Conservation (phyloP, 164 flowering plant genomes). For the Magnolia officinalis region DNA sequence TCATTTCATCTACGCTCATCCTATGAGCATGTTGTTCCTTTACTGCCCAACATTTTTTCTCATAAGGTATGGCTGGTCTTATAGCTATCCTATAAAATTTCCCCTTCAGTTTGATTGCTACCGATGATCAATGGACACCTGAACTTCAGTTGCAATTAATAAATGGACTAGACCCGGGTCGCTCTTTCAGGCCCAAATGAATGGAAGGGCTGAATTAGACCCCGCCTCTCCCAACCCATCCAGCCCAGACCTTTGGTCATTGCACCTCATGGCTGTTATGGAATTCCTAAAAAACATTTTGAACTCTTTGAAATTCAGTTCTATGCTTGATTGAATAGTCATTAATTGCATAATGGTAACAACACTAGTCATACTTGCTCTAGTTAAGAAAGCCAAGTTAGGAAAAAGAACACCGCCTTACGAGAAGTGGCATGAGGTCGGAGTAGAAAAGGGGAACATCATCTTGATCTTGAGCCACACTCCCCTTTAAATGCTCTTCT, state of each 20-base stretch:
- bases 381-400: not conserved
- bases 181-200: no score
- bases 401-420: conserved; percentile 29
- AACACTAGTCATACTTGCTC: not conserved
- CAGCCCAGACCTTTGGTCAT: not conserved
- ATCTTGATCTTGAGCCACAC: conserved; percentile 36
- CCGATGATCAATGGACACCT: no score
- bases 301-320: not conserved
- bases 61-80: no score
- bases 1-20: no score
- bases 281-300: not conserved
- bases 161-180: no score
- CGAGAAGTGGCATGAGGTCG: conserved; percentile 95
- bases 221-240: not conserved
- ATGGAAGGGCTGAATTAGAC: not conserved
- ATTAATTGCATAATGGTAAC: not conserved
- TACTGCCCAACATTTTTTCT: no score
- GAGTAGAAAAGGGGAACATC: conserved; percentile 86
- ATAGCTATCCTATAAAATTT: no score
- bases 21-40: no score
- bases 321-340: not conserved
- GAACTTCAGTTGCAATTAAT: no score
- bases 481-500: conserved; percentile 43
- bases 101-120: no score
- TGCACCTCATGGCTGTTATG: not conserved